Conservation (phyloP, 2,329 filamentous ascomycete species). For the Sporothrix pseudoabietina region DNA sequence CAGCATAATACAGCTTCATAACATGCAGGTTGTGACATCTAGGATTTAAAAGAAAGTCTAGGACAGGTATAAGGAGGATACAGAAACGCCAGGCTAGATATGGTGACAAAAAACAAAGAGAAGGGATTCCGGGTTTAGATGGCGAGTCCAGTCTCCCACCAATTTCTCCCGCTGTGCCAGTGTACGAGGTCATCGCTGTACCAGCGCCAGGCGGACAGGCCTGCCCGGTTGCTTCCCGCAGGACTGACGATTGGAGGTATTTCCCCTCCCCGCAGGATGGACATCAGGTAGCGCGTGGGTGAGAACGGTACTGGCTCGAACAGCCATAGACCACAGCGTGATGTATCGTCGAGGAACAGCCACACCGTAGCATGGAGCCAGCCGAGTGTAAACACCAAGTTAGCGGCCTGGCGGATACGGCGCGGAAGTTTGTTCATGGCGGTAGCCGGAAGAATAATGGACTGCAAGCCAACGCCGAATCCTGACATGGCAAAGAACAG, state of each 20-base stretch:
- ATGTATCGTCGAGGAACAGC: conserved; percentile 75
- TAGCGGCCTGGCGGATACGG: conserved; percentile 53
- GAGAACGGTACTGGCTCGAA: conserved; percentile 82
- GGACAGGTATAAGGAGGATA: background rate
- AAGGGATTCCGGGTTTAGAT: conserved; percentile 34
- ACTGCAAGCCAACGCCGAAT: conserved; percentile 65
- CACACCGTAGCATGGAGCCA: conserved; percentile 71
- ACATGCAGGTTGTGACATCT: background rate
- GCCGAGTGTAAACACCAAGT: conserved; percentile 60
- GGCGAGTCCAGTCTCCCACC: conserved; percentile 57
- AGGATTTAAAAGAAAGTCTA: background rate
- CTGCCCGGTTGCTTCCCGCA: conserved; percentile 50
- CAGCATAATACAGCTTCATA: no score
- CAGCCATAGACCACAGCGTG: conserved; percentile 73
- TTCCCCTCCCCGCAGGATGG: background rate
- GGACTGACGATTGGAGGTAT: conserved; percentile 56
- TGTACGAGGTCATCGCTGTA: conserved; percentile 52
- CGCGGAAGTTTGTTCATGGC: conserved; percentile 27
- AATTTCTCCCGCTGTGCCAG: conserved; percentile 63
- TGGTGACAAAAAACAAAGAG: background rate
- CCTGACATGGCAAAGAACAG: conserved; percentile 74
- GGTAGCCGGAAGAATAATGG: conserved; percentile 44
- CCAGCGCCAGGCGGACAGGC: conserved; percentile 66
- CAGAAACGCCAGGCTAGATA: background rate
- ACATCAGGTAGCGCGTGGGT: conserved; percentile 59